Evolutionary conservation across 371 early-diverging fungal species (phyloP).

Genomic region (Mucor ambiguus): DNA sequence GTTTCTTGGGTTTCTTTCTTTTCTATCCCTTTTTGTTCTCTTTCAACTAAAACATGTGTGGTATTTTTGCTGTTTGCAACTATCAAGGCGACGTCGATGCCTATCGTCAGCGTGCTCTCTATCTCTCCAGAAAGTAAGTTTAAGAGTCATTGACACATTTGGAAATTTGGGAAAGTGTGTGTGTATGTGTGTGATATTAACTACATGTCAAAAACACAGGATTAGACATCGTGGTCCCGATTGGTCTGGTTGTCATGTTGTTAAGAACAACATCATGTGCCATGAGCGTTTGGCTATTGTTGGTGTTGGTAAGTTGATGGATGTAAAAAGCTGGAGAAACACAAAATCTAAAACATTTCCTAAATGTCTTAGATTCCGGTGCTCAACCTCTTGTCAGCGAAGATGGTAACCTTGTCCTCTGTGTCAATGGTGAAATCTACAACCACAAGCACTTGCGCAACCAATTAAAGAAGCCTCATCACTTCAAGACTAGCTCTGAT

Average conservation of each 20-base stretch:
- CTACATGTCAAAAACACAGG: slow-evolving; percentile 20
- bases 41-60: slow-evolving; percentile 77
- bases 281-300: slow-evolving; percentile 98
- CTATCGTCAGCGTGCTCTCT: slow-evolving; percentile 82
- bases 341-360: background rate
- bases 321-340: background rate
- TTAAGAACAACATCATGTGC: slow-evolving; percentile 83
- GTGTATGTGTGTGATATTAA: background rate
- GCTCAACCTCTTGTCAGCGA: slow-evolving; percentile 89
- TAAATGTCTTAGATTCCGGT: slow-evolving; percentile 6
- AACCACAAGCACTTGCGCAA: slow-evolving; percentile 90
- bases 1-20: slow-evolving; percentile 1
- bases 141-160: background rate
- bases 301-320: slow-evolving; percentile 77
- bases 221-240: slow-evolving; percentile 97
- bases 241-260: slow-evolving; percentile 88
- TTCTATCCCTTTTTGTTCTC: background rate
- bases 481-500: slow-evolving; percentile 94
- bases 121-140: slow-evolving; percentile 84
- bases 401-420: slow-evolving; percentile 81
- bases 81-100: slow-evolving; percentile 76
- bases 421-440: slow-evolving; percentile 98
- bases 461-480: slow-evolving; percentile 65
- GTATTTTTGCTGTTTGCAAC: slow-evolving; percentile 92
- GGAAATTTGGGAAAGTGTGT: background rate